Base-by-base conservation (phyloP, 2,329 filamentous ascomycete species). In the Fusarium ambrosium region DNA sequence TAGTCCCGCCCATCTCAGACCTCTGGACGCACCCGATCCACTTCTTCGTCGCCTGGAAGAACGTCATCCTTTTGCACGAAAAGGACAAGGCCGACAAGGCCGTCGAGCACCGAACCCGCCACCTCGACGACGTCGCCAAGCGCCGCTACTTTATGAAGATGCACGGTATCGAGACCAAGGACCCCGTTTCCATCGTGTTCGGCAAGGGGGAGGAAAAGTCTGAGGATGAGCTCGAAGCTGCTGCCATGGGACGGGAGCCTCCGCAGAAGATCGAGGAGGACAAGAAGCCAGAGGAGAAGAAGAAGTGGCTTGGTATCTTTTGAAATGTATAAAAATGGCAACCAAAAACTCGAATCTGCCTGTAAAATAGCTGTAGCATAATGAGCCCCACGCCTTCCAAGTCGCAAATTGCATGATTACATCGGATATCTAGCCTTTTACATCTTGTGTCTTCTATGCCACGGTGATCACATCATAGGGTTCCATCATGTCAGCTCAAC, bases 261-360 rank as follows among this genome's bases (percentile, higher is more conserved):
- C 73, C 80, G 14, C 71, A 69, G 45, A 76, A 78, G 70, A 43
- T 70, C 11, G 75, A 78, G 48, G 74, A 69, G 37, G 81, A 79
- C 51, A 79, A 78, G 51, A 79, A 79, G 66, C 79, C 79, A 56
- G 79, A 76, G 36, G 66, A 77, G 64, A 76, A 91, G 66, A 95
- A 95, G 89, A 95, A 94, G 86, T 95, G 93, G 90, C 86, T 97
- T 78, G 95, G 95, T 16, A 92, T 97, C 79, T 97, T 95, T 88
- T 95, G 81, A 83, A 66, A 66, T 61, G 29, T 64, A 60, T 71
- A 66, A 66, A 60, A 62, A 66, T 32, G 67, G 58, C 36, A 73
- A 59, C 48, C 41, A 32, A 55, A 29, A 55, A 36, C 34, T 24
- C 41, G 53, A 68, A 64, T 66, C 48, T 73, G 67, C 55, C 62